Evolutionary conservation across 2,329 filamentous ascomycete species (phyloP), one percentile per base, ranked within the genome.

Genomic region (Monosporascus sp.): DNA sequence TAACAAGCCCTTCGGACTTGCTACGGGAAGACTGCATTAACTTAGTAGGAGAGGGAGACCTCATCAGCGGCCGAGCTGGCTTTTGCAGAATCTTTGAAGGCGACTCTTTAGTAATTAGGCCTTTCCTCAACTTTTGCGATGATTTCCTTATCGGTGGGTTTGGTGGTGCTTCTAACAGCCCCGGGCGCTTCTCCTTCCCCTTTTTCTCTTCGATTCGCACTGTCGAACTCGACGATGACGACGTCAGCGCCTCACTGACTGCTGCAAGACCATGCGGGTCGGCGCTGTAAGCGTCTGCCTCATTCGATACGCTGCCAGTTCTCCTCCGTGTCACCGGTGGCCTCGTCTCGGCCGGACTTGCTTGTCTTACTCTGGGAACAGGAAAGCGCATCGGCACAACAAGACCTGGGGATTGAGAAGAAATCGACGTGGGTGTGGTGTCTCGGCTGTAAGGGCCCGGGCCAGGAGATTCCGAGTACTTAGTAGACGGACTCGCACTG

Each of bases 351-450:
- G 76, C 72, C 47, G 79, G 82, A 62, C 81, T 86, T 51, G 70
- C 71, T 66, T 83, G 81, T 60, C 77, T 77, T 53, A 68, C 64
- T 60, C 78, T 77, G n/a, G 74, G 67, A 48, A 73, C 70, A 25
- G 68, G 76, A 59, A 65, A 75, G 56, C 70, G 75, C 56, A 67
- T 74, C 51, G 70, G 81, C 55, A 63, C 77, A 66, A 82, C 70
- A 5, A 86, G 68, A 3, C 82, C 79, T 3, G 88, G 86, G 17
- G 87, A 91, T 61, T 87, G 85, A 1, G 88, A 91, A 7, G 85
- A 87, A 57, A 88, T 84, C 9, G 88, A 91, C 5, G 87, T 90
- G 6, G 88, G 88, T 3, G 88, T 91, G 1, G 88, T 90, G 54
- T 88, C 86, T 57, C 88, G 80, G 64, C 88, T 91, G 68, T 90